phyloP scores from a whole-genome alignment of 305 asterid species.

The Fraxinus nigra region DNA sequence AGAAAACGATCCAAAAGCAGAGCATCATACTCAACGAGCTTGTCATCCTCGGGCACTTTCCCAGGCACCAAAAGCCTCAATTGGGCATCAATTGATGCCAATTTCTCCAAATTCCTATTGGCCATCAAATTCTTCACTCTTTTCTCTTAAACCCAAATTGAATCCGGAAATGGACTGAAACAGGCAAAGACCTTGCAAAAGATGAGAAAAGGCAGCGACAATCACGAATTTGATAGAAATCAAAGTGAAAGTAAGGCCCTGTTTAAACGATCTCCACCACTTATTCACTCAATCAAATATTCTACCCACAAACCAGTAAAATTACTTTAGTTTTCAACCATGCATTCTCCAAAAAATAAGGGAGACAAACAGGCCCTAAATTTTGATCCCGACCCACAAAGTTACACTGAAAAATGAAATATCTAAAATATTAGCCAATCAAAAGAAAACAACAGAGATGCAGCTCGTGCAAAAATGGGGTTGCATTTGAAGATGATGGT shows the following conservation, averaged over 20 bases:
- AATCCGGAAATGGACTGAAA: background rate
- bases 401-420: background rate
- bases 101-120: conserved; percentile 37
- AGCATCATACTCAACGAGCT: conserved; percentile 55
- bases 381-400: background rate
- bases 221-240: background rate
- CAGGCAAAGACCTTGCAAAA: background rate
- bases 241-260: background rate
- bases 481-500: background rate
- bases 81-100: conserved; percentile 62
- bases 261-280: too few species aligned
- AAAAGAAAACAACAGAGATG: background rate
- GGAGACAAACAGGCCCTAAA: background rate
- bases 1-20: conserved; percentile 52
- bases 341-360: too few species aligned
- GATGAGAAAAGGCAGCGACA: background rate
- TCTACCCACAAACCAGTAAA: too few species aligned
- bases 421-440: background rate
- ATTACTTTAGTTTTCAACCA: too few species aligned
- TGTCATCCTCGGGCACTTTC: conserved; percentile 56
- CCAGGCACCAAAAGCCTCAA: conserved; percentile 47
- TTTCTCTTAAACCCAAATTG: background rate
- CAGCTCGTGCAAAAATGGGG: background rate
- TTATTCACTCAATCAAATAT: too few species aligned
- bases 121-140: conserved; percentile 27